phyloP scores from a whole-genome alignment of 2,329 filamentous ascomycete genomes.

The Rutstroemia sp. region DNA sequence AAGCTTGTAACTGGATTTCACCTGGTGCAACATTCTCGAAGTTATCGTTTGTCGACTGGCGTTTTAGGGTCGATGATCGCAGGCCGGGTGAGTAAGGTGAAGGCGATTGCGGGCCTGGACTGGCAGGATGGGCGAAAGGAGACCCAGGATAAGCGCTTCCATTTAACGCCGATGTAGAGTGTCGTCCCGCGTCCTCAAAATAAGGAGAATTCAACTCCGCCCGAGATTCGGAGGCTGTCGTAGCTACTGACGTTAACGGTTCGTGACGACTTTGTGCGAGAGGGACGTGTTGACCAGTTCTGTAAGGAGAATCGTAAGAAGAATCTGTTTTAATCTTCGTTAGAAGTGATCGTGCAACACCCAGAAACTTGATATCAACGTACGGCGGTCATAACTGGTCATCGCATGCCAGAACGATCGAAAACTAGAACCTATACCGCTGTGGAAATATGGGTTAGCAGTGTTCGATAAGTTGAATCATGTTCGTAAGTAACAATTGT shows the following conservation, averaged over 20 bases:
- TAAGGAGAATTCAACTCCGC: constrained; percentile 75
- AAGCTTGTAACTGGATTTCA: constrained; percentile 95
- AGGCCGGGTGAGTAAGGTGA: constrained; percentile 87
- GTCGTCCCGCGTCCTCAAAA: constrained; percentile 59
- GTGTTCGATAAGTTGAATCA: background rate
- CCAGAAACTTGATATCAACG: constrained; percentile 27
- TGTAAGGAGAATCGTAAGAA: constrained; percentile 85
- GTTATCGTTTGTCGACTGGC: constrained; percentile 54
- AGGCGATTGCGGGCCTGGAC: constrained; percentile 53
- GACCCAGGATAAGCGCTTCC: constrained; percentile 49
- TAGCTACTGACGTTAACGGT: constrained; percentile 80
- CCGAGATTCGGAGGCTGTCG: constrained; percentile 77
- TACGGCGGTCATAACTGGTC: constrained; percentile 64
- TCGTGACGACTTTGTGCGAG: constrained; percentile 75
- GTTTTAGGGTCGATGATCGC: constrained; percentile 65
- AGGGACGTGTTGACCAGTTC: constrained; percentile 83
- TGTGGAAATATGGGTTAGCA: background rate
- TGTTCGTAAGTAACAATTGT: background rate
- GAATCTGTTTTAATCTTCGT: constrained; percentile 56
- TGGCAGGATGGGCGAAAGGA: constrained; percentile 33
- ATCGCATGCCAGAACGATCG: constrained; percentile 90
- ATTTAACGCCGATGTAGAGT: constrained; percentile 42
- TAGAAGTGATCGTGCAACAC: background rate
- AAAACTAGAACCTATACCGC: constrained; percentile 60
- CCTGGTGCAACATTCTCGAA: constrained; percentile 66